Evolutionary conservation across 768 basidiomycete genomes (phyloP).

Genomic region (Tulasnella sp.): DNA sequence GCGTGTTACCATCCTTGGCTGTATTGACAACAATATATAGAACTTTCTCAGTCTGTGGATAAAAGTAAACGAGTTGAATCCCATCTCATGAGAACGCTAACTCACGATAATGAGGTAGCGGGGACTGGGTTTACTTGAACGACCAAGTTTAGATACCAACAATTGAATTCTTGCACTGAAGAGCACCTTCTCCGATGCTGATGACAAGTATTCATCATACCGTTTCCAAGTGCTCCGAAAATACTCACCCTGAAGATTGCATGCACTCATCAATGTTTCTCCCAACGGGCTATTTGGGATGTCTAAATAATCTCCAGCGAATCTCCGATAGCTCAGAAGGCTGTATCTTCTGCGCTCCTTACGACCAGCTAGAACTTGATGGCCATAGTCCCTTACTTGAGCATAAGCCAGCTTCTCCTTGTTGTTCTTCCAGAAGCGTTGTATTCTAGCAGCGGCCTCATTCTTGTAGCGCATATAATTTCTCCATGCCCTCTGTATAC

Average conservation of each 20-base stretch:
- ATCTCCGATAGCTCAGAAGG: conserved; percentile 84
- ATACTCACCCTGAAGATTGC: conserved; percentile 57
- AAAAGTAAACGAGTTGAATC: neutral
- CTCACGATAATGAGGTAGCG: conserved; percentile 81
- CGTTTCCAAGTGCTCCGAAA: neutral
- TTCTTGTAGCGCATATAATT: conserved; percentile 93
- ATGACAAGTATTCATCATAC: neutral
- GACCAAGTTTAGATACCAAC: conserved; percentile 67
- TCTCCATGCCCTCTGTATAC: conserved; percentile 92
- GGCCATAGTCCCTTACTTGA: conserved; percentile 86
- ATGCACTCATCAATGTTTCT: conserved; percentile 55
- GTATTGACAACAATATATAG: conserved; percentile 57
- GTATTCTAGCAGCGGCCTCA: conserved; percentile 89
- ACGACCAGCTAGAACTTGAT: conserved; percentile 76
- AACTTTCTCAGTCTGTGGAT: conserved; percentile 63
- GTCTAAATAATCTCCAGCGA: conserved; percentile 92
- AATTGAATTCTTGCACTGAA: conserved; percentile 77
- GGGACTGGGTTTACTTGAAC: conserved; percentile 86
- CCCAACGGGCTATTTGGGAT: conserved; percentile 65
- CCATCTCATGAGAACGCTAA: conserved; percentile 13
- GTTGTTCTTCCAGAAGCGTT: conserved; percentile 98
- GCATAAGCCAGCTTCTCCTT: conserved; percentile 85
- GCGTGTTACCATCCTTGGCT: conserved; percentile 45
- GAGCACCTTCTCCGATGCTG: conserved; percentile 57
- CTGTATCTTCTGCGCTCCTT: conserved; percentile 92